Evolutionary conservation across 2,329 filamentous ascomycete genomes (phyloP), one percentile per base, ranked within the genome.

Genomic region (Ophiostoma montium): DNA sequence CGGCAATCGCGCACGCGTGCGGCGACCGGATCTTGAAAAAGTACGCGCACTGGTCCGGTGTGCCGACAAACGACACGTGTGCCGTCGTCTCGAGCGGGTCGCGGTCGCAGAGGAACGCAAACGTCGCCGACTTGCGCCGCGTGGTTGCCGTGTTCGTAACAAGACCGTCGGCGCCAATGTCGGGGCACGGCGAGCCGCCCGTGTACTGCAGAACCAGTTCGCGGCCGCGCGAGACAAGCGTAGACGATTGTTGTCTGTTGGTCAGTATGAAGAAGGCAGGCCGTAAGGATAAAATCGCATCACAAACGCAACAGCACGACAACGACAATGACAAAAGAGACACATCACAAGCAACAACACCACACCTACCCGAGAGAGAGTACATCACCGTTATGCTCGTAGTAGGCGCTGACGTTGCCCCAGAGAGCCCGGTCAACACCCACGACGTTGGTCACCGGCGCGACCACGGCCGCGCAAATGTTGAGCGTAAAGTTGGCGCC

Each of bases 51-150:
- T 94, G 83, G 61, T 96, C 89, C 36, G 86, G 82, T 53, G 89
- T 83, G 52, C 85, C 86, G 52, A 96, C 82, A 62, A 95, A 98
- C 18, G 86, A 87, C 35, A 92, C 72, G 5, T 76, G 75, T 4
- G 88, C 82, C 36, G 76, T 72, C 5, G 77, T 76, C 30, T 72
- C 74, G 2, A 82, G 70, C 1, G 86, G 80, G 58, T 95, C 88
- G 54, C 78, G 79, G 62, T 95, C 89, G 70, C 92, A 98, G 56
- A 92, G 82, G 63, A 96, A 90, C 21, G 88, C 92, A 65, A 98
- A 87, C 51, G 89, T 81, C 12, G 89, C 84, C 2, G 86, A 94
- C 63, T 90, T 92, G 56, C 75, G 71, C 41, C 76, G 69, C 38
- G 57, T 44, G 42, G 33, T 57, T 57, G 27, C 64, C 61, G 35